Evolutionary conservation across 148 eudicot genomes (phyloP), one percentile per base, ranked within the genome.

Genomic region (Cornus florida): DNA sequence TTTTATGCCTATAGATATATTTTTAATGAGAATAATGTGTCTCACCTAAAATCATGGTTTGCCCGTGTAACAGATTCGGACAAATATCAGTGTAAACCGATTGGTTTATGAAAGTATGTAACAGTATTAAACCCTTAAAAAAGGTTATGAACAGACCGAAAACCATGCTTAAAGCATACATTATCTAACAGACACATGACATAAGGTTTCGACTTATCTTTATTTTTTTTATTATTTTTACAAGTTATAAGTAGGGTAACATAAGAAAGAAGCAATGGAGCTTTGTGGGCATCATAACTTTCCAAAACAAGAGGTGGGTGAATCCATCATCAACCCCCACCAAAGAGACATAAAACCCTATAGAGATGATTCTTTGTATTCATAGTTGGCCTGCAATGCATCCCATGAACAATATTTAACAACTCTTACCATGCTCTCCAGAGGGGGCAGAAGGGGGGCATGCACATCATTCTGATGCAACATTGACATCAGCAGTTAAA

Each of bases 401-500:
- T 70, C n/a, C n/a, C 28, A 10, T 62, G 10, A 74, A 32, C 66
- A 48, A 2, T 70, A 28, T 48, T 46, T 17, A 79, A 73, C 79
- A 76, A 75, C 75, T 39, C 35, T 13, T 72, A 12, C 66, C 57
- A 7, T 10, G 14, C 38, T 56, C 67, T 32, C n/a, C 64, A 57
- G 2, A 1, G 3, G 17, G 20, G 73, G 71, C 67, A 79, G 75
- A 62, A 23, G 24, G 5, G 32, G 28, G 28, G 28, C 28, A 28
- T 28, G 28, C 50, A 67, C 78, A 66, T 85, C 88, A 87, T 81
- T 86, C 84, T 85, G 81, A 82, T 73, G 80, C 68, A 67, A 14
- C 24, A 6, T 48, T 82, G 78, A 87, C 90, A 70, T 87, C 87
- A 87, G 72, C 43, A 19, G 10, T 35, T 48, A 2, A 35, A 5